A percentile compares a stretch with the other conserved stretches of the same genome.
Evolutionary conservation across 257 asterid species (phyloP).

Genomic region (Solanum boliviense): DNA sequence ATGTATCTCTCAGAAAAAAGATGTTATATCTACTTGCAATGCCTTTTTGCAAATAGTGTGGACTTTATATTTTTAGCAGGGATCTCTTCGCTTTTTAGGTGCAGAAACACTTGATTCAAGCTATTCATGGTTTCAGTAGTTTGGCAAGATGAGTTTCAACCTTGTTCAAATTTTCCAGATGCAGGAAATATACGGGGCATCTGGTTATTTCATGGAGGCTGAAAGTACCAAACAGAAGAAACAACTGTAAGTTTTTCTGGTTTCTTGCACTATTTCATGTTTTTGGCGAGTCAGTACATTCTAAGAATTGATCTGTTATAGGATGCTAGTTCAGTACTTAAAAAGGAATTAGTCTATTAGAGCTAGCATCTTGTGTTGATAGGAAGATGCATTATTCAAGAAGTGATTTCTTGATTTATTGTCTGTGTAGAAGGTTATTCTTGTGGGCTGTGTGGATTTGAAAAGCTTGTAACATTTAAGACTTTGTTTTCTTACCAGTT

Average conservation of each 20-base stretch:
- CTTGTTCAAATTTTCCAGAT: constrained; percentile 31
- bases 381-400: not conserved
- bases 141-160: not conserved
- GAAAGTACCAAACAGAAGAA: constrained; percentile 28
- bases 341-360: not conserved
- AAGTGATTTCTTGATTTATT: not conserved
- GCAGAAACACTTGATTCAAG: not conserved
- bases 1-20: not conserved
- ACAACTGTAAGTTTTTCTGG: constrained; percentile 21
- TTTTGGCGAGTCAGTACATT: not conserved
- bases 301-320: not conserved
- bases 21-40: not conserved
- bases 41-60: not conserved
- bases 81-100: not conserved
- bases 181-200: constrained; percentile 80
- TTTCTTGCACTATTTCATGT: not conserved
- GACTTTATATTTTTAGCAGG: not conserved
- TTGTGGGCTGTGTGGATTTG: not conserved
- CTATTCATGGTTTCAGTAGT: not conserved
- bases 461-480: not conserved
- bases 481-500: not conserved
- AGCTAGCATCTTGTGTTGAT: not conserved
- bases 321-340: not conserved
- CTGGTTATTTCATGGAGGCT: constrained; percentile 66
- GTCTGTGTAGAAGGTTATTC: not conserved